Percentiles rank a stretch among this genome's conserved stretches.
These are phyloP conservation scores for Hyphodiscus sp. DNA, from an alignment of 2,329 filamentous ascomycete species.

Conservation along the genomic window DNA sequence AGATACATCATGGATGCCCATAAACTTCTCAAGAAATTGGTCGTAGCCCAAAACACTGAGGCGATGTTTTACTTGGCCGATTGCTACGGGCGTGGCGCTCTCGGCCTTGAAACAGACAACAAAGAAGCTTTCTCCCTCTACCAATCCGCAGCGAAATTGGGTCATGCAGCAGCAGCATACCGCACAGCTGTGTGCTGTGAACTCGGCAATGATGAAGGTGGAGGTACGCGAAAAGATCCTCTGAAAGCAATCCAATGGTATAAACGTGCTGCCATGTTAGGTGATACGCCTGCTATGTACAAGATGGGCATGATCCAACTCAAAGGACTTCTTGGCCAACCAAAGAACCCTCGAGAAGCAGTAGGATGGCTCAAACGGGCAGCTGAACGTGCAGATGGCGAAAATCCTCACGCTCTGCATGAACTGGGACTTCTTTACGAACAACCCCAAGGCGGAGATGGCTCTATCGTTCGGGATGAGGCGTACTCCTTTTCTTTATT, in stretches of 20 bases:
- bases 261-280: constrained; percentile 81
- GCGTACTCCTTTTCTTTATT: constrained; percentile 76
- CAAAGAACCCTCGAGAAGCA: constrained; percentile 74
- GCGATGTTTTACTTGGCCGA: constrained; percentile 95
- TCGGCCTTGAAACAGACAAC: constrained; percentile 74
- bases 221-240: constrained; percentile 84
- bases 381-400: constrained; percentile 76
- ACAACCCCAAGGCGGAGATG: constrained; percentile 49
- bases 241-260: constrained; percentile 98
- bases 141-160: constrained; percentile 85
- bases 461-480: constrained; percentile 69
- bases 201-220: constrained; percentile 88
- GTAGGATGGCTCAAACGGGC: constrained; percentile 90
- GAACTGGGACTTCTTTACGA: constrained; percentile 69
- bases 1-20: constrained; percentile 79
- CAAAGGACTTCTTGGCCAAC: constrained; percentile 88
- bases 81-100: constrained; percentile 72
- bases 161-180: constrained; percentile 82
- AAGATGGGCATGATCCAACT: constrained; percentile 95
- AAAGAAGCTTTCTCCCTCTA: constrained; percentile 94
- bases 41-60: constrained; percentile 64
- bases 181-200: constrained; percentile 96
- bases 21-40: constrained; percentile 87
- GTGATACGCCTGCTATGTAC: constrained; percentile 93
- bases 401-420: constrained; percentile 93